Evolutionary conservation across 1,139 yeast genomes (phyloP).

Genomic region (Yamadazyma dushanensis): DNA sequence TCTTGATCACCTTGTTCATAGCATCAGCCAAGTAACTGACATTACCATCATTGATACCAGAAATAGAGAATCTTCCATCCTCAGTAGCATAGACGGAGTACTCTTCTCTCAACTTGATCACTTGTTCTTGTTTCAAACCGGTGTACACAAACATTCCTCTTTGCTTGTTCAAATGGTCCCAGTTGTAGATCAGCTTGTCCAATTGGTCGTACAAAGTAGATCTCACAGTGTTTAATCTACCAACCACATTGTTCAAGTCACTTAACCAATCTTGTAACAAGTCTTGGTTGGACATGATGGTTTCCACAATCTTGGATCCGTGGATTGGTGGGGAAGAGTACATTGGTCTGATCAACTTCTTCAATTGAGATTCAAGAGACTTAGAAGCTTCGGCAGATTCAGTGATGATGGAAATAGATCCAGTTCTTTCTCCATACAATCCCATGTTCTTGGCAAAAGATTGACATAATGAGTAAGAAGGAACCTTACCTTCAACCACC

Average conservation of each 20-base stretch:
- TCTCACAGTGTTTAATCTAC: conserved; percentile 77
- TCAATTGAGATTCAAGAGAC: conserved; percentile 73
- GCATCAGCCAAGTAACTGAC: conserved; percentile 82
- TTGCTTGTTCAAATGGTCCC: conserved; percentile 87
- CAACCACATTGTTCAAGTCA: conserved; percentile 76
- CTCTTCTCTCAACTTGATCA: conserved; percentile 64
- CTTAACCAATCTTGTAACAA: conserved; percentile 73
- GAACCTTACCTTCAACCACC: conserved; percentile 45
- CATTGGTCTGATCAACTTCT: conserved; percentile 78
- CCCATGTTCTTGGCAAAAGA: conserved; percentile 98
- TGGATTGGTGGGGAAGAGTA: conserved; percentile 94
- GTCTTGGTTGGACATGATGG: conserved; percentile 61
- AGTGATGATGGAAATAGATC: conserved; percentile 72
- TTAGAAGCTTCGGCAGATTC: conserved; percentile 43
- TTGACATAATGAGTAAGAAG: conserved; percentile 73
- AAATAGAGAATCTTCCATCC: conserved; percentile 90
- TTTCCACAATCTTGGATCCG: conserved; percentile 85
- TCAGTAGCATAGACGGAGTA: conserved; percentile 80
- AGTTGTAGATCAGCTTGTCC: conserved; percentile 58
- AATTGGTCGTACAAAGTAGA: conserved; percentile 58
- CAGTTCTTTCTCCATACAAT: conserved; percentile 92
- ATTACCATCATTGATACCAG: conserved; percentile 80
- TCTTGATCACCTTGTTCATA: conserved; percentile 56
- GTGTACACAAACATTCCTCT: conserved; percentile 98
- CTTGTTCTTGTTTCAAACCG: conserved; percentile 73